Conservation (phyloP, 2,329 filamentous ascomycete species). For the Ceratocystis variospora region DNA sequence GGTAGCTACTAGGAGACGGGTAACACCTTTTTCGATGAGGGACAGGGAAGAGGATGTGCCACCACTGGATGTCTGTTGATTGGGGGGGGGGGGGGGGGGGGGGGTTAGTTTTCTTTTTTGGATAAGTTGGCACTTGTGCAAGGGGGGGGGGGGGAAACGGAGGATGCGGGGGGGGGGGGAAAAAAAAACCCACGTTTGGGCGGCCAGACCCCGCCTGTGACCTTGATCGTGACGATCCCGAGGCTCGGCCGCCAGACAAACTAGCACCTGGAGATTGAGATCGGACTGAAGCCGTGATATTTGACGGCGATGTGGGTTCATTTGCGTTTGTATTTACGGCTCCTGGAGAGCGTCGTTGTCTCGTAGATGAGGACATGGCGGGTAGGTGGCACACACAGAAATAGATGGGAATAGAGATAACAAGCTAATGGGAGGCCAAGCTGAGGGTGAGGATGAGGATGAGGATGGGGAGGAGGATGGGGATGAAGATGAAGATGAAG, state of each 20-base stretch:
- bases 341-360: slow-evolving; percentile 50
- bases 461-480: too few species aligned
- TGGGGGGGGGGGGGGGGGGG: not conserved
- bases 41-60: slow-evolving; percentile 64
- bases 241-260: slow-evolving; percentile 49
- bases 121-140: not conserved
- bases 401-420: not conserved
- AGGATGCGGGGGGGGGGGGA: not conserved
- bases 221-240: slow-evolving; percentile 43
- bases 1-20: slow-evolving; percentile 89
- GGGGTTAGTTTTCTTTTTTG: not conserved
- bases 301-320: slow-evolving; percentile 37
- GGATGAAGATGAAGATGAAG: too few species aligned
- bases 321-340: slow-evolving; percentile 29
- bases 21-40: slow-evolving; percentile 98
- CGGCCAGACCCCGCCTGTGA: slow-evolving; percentile 27
- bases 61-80: slow-evolving; percentile 33
- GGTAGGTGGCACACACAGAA: not conserved
- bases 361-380: slow-evolving; percentile 22
- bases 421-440: not conserved
- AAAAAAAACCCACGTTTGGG: slow-evolving; percentile 40
- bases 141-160: not conserved
- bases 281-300: slow-evolving; percentile 34
- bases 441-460: not conserved
- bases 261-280: slow-evolving; percentile 46